Evolutionary conservation across 2,329 filamentous ascomycete species (phyloP).

Genomic region (Ophiostoma australiae): DNA sequence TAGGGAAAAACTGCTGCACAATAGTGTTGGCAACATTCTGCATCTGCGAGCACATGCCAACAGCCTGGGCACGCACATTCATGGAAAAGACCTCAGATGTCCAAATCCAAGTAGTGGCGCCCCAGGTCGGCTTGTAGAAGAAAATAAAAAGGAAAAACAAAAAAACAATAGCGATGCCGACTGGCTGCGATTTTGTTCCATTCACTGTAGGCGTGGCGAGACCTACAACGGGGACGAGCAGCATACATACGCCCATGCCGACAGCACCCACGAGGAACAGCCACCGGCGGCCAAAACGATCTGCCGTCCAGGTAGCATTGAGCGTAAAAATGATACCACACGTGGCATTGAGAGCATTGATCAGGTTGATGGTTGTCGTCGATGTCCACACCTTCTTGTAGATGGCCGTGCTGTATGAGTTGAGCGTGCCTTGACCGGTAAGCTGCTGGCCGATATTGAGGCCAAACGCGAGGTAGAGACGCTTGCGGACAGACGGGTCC

Average conservation of each 20-base stretch:
- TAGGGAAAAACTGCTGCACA: slow-evolving; percentile 64
- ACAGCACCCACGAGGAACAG: slow-evolving; percentile 63
- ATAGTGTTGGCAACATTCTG: slow-evolving; percentile 61
- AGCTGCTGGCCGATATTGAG: slow-evolving; percentile 68
- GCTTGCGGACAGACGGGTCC: slow-evolving; percentile 62
- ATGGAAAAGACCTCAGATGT: slow-evolving; percentile 62
- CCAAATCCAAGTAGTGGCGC: slow-evolving; percentile 64
- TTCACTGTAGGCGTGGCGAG: slow-evolving; percentile 45
- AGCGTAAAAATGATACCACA: slow-evolving; percentile 68
- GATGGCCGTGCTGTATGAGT: slow-evolving; percentile 68
- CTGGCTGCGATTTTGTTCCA: slow-evolving; percentile 50
- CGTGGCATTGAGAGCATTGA: slow-evolving; percentile 70
- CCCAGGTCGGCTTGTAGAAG: slow-evolving; percentile 63
- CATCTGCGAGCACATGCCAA: slow-evolving; percentile 56
- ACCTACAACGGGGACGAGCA: slow-evolving; percentile 50
- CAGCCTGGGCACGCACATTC: slow-evolving; percentile 66
- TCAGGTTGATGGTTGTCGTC: slow-evolving; percentile 59
- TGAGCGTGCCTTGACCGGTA: slow-evolving; percentile 67
- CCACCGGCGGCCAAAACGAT: slow-evolving; percentile 65
- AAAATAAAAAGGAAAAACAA: slow-evolving; percentile 59
- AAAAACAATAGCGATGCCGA: slow-evolving; percentile 61
- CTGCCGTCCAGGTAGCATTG: slow-evolving; percentile 68
- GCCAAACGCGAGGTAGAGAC: slow-evolving; percentile 59
- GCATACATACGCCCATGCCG: slow-evolving; percentile 67
- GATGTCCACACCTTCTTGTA: slow-evolving; percentile 65